Conservation (phyloP, 2,329 filamentous ascomycete species). For the Ceratocystis diversiconidia region DNA sequence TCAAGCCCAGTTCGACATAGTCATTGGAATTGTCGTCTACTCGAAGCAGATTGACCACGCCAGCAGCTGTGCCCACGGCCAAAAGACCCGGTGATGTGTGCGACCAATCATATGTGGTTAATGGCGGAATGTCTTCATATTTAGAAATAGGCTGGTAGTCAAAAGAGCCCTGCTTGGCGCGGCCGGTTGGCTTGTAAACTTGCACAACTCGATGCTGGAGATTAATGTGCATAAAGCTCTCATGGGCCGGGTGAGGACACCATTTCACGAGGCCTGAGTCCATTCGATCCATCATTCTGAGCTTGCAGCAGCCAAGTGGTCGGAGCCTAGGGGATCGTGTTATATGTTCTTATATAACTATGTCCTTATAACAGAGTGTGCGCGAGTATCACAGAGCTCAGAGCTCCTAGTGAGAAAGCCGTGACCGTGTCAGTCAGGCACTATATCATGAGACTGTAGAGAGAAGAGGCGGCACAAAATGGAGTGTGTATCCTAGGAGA, state of each 20-base stretch:
- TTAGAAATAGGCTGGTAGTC: slow-evolving; percentile 43
- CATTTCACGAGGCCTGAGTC: slow-evolving; percentile 52
- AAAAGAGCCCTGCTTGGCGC: slow-evolving; percentile 42
- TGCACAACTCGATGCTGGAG: slow-evolving; percentile 48
- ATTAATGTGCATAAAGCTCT: slow-evolving; percentile 52
- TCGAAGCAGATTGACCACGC: slow-evolving; percentile 59
- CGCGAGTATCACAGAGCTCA: background rate
- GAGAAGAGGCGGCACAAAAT: background rate
- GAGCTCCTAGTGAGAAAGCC: background rate
- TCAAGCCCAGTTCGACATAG: slow-evolving; percentile 52
- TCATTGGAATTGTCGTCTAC: slow-evolving; percentile 57
- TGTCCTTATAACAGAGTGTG: background rate
- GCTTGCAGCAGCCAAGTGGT: slow-evolving; percentile 3
- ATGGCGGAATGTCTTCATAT: slow-evolving; percentile 48
- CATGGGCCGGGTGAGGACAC: slow-evolving; percentile 44
- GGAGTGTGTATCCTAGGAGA: background rate
- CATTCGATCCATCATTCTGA: slow-evolving; percentile 39
- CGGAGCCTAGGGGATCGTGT: background rate
- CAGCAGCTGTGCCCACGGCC: slow-evolving; percentile 60
- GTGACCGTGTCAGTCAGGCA: background rate
- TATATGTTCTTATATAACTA: background rate
- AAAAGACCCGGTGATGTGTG: slow-evolving; percentile 49
- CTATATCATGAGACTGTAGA: background rate
- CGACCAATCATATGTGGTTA: slow-evolving; percentile 55
- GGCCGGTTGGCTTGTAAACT: slow-evolving; percentile 47